These are phyloP conservation scores for Vaccinium vitisidaea DNA, from an alignment of 148 eudicot species.

Conservation along the genomic window DNA sequence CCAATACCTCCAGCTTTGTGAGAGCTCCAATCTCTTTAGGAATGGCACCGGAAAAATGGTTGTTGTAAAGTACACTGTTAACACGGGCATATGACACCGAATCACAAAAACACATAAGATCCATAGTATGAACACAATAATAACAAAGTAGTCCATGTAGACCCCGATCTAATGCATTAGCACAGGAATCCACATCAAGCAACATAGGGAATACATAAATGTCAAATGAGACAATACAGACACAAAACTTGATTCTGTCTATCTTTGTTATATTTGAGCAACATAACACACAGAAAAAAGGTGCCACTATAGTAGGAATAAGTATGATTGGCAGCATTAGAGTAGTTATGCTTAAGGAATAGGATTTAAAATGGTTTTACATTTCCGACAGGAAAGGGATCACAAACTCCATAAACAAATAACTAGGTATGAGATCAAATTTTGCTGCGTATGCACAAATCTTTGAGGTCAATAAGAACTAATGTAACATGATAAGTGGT, in stretches of 20 bases:
- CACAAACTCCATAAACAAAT: background rate
- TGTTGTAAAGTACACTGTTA: conserved; percentile 62
- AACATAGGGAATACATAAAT: background rate
- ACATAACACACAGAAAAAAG: background rate
- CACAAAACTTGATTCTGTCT: background rate
- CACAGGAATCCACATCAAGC: background rate
- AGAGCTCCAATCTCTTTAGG: conserved; percentile 73
- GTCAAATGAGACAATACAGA: background rate
- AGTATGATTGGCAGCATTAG: background rate
- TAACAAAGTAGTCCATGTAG: background rate
- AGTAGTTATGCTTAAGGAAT: background rate
- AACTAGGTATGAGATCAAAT: background rate
- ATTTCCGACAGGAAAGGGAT: background rate
- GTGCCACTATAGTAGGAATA: background rate
- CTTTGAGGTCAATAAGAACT: background rate
- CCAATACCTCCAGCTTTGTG: conserved; percentile 63
- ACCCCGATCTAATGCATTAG: background rate
- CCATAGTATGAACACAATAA: background rate
- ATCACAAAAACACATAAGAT: background rate
- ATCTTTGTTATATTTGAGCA: background rate
- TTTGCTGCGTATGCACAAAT: background rate
- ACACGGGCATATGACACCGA: conserved; percentile 22
- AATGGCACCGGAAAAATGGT: conserved; percentile 68
- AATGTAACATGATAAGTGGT: background rate
- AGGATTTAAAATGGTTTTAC: background rate